phyloP scores from a whole-genome alignment of 176 grass and related monocot genomes.

The Tuctoria greenei region DNA sequence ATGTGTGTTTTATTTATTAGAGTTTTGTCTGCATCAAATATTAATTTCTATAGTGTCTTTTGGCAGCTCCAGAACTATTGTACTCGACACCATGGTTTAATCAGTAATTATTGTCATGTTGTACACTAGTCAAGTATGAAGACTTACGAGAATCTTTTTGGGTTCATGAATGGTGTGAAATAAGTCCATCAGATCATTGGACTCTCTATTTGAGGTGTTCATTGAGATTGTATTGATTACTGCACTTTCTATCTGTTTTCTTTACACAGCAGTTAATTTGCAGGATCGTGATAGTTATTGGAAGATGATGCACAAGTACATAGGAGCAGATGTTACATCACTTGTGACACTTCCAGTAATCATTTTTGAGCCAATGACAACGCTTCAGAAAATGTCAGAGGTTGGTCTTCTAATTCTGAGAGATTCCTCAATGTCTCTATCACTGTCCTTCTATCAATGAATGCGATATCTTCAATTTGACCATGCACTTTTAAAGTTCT shows the following conservation, averaged over 20 bases:
- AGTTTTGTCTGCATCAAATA: neutral
- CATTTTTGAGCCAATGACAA: conserved; percentile 97
- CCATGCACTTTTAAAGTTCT: neutral
- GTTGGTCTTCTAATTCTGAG: conserved; percentile 47
- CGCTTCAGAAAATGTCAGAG: conserved; percentile 96
- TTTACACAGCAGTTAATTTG: conserved; percentile 39
- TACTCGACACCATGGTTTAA: neutral
- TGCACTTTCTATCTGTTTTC: conserved; percentile 12
- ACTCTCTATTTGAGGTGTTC: conserved; percentile 7
- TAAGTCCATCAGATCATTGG: neutral
- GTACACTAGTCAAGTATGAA: neutral
- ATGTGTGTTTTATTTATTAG: neutral
- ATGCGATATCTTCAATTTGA: conserved; percentile 12
- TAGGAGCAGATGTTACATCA: conserved; percentile 97
- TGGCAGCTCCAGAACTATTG: neutral
- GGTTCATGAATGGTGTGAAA: neutral
- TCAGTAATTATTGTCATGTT: neutral
- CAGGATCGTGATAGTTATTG: conserved; percentile 96
- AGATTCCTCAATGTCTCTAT: neutral
- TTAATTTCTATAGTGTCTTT: neutral
- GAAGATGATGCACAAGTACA: conserved; percentile 99
- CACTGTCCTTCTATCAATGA: neutral
- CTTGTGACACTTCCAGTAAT: conserved; percentile 98
- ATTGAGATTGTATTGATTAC: neutral
- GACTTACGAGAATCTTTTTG: neutral